These are phyloP conservation scores for Cryptosporidium meleagridis DNA, from an alignment of 169 alveolate species.

Conservation along the genomic window DNA sequence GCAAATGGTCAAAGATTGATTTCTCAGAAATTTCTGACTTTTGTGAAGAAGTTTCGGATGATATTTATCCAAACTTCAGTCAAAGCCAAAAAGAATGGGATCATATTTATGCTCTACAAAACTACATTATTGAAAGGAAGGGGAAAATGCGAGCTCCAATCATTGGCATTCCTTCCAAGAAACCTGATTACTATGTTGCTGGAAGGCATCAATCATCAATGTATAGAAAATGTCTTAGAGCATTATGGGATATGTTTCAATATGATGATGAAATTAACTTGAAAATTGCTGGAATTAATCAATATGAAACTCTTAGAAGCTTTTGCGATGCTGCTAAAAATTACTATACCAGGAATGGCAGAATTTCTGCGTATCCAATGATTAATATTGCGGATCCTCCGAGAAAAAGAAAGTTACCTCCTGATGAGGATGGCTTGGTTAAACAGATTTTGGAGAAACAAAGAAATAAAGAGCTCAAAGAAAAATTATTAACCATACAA, in stretches of 20 bases:
- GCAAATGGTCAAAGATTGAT: conserved; percentile 41
- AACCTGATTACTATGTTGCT: conserved; percentile 63
- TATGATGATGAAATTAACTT: conserved; percentile 65
- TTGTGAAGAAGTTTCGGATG: conserved; percentile 71
- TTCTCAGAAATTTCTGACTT: conserved; percentile 56
- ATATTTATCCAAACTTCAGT: conserved; percentile 52
- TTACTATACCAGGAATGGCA: conserved; percentile 55
- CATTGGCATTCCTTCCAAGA: conserved; percentile 43
- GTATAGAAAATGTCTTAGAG: conserved; percentile 73
- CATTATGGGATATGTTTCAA: conserved; percentile 74
- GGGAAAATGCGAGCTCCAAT: conserved; percentile 55
- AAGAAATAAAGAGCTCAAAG: conserved; percentile 10
- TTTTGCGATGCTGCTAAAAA: conserved; percentile 74
- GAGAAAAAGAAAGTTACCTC: neutral
- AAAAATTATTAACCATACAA: neutral
- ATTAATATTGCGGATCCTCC: conserved; percentile 34
- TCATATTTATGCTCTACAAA: conserved; percentile 36
- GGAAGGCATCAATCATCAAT: conserved; percentile 69
- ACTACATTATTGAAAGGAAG: conserved; percentile 39
- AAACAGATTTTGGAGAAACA: conserved; percentile 25
- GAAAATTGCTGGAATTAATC: conserved; percentile 56
- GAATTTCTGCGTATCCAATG: conserved; percentile 64
- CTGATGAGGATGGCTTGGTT: conserved; percentile 12
- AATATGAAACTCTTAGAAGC: conserved; percentile 70
- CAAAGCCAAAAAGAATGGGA: conserved; percentile 38